Evolutionary conservation across 352 stramenopile genomes (phyloP), one percentile per base, ranked within the genome.

Genomic region (Lagenidium giganteum): DNA sequence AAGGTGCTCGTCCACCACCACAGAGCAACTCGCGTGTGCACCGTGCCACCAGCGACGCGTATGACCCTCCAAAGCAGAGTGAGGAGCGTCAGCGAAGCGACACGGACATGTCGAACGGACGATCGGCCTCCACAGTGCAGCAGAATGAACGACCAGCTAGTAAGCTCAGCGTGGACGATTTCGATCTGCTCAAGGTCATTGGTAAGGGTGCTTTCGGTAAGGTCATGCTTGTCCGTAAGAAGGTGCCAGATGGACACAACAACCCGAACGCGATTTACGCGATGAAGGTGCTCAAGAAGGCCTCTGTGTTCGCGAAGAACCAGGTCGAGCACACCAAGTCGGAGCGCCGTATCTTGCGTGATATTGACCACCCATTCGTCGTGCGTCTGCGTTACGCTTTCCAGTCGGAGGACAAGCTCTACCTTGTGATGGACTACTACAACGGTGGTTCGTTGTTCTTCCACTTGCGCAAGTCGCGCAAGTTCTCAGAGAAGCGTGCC

Each of bases 151-250:
- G 38, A 28, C 32, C 43, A 16, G 31, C 32, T 18, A 61, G 51
- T 2, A 92, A 92, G 53, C 63, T 93, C 18, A 83, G 71, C 39
- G 82, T 97, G 14, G 87, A 96, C 29, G 93, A 98, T 63, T 98
- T 98, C 53, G 84, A 97, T 45, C 54, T 98, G 51, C 70, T 98
- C 8, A 97, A 97, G 61, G 90, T 98, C 16, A 94, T 98, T 39
- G 94, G 94, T 21, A 98, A 98, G 54, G 93, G 93, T 22, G 86
- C 87, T 7, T 98, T 98, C 54, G 93, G 93, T 28, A 98, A 98
- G 64, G 93, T 98, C 3, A 96, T 98, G 79, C 67, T 97, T 16
- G 93, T 98, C 22, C 76, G 91, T 35, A 95, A 95, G 55, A 97
- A 97, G 52, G 67, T 80, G 16, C 67, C 93, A 11, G 81, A 89